Base-by-base conservation (phyloP, 2,329 filamentous ascomycete genomes). In the Cordyceps farinosa region DNA sequence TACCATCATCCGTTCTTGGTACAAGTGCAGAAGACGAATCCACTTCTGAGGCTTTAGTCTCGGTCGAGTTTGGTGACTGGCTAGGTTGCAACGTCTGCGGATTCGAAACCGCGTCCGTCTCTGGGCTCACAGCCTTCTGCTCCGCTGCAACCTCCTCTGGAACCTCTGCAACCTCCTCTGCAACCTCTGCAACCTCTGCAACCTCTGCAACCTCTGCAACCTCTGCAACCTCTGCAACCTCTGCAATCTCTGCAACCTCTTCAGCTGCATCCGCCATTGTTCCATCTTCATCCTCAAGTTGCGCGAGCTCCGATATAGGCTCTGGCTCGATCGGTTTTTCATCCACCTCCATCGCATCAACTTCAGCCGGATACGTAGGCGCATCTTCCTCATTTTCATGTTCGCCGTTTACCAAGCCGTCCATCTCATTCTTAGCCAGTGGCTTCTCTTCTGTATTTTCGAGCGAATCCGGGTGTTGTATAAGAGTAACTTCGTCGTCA, bases 41-140 rank as follows among this genome's bases (percentile, higher is more conserved):
- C 3, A 55, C 27, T 11, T 84, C 82, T 0, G 80, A 82, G 1
- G 78, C 79, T 52, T 82, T 84, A 0, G 80, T 82, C 61, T 84
- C 82, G 6, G 80, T 79, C 0, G 78, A 80, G 6, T 73, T 76
- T 2, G 81, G 80, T 0, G 82, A 82, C 61, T 79, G 78, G 55
- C 78, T 84, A 17, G 73, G 75, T 57, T 77, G 76, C n/a, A 73
- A 73, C 63, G 80, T 83, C 1, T 73, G 74, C 1, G 74, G 74
- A 34, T 77, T 79, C 2, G 79, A 82, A 2, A 74, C 69, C 0
- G 71, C 73, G 45, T 82, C 80, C 0, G 77, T 80, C 52, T 80
- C 79, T 0, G 79, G 75, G 47, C 72, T 81, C 3, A 69, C 67
- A 1, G 71, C 72, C 51, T 76, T 74, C n/a, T 70, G 65, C 6